Base-by-base conservation (phyloP, 1,284 basidiomycete species). In the Tilletia indica region DNA sequence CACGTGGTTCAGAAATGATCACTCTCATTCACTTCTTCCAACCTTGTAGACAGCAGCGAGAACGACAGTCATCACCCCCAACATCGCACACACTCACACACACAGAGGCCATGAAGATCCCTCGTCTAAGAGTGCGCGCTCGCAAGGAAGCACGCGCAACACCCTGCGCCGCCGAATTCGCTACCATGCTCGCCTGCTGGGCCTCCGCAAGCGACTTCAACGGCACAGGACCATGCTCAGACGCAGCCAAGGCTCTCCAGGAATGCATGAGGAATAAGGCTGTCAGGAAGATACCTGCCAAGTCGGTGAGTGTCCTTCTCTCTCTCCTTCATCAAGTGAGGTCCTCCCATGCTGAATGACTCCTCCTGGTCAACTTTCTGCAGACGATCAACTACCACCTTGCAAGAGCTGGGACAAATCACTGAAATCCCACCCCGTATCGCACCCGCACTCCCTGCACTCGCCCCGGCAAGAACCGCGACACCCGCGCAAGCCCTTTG, bases 161-260 rank as follows among this genome's bases (percentile, higher is more conserved):
- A 67, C 87, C 91, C 73, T 94, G 93, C 83, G 89, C 89, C 16
- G 86, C 89, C 36, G 91, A 94, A 85, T 88, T 97, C 72, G 88
- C 90, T 12, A 86, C 89, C 68, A 92, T 97, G 90, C 89, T 97
- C 49, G 90, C 90, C 64, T 97, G 94, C 86, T 96, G 93, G 92
- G 93, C 94, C n/a, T 90, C 91, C 19, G 88, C 89, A 2, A 87
- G 87, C 42, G 93, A 97, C 84, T 76, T 92, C 42, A 87, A 88
- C 77, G 90, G 89, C 31, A 86, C 87, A 11, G 78, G 80, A 12
- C 87, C 87, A 1, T 97, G 94, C 84, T 88, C 89, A 72, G 87
- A 89, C 16, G 86, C 88, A 19, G 91, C 93, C 0, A 86, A 90
- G 76, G 85, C 86, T 31, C 85, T 97, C 72, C 92, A 91, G 80